Conservation (phyloP, 257 asterid genomes). For the Solanum clarkiae region DNA sequence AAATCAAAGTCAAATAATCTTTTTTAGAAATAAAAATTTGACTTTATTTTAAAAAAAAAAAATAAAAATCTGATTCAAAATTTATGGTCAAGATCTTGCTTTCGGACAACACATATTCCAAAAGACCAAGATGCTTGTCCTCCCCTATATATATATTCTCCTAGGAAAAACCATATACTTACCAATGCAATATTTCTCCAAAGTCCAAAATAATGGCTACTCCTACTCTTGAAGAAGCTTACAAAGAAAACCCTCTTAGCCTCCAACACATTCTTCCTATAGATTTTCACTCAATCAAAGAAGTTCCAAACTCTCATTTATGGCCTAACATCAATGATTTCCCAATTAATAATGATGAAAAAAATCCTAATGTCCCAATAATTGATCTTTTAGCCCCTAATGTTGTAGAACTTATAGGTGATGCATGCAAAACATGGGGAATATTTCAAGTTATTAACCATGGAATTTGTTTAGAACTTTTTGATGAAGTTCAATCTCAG, state of each 20-base stretch:
- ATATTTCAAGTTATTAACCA: slow-evolving; percentile 51
- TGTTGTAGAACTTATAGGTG: slow-evolving; percentile 29
- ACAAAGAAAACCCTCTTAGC: slow-evolving; percentile 24
- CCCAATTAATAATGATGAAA: neutral
- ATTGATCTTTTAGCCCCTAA: slow-evolving; percentile 39
- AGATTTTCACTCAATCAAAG: slow-evolving; percentile 33
- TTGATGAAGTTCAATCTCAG: slow-evolving; percentile 40
- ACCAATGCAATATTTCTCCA: neutral
- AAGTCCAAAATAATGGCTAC: neutral
- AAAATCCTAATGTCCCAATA: slow-evolving; percentile 11
- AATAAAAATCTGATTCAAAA: neutral
- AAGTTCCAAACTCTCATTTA: slow-evolving; percentile 51
- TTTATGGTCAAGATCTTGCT: neutral
- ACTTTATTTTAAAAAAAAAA: too few species aligned
- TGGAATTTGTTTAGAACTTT: slow-evolving; percentile 18
- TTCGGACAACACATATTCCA: neutral
- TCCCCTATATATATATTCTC: neutral
- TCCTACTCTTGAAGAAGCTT: slow-evolving; percentile 47
- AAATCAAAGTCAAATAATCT: too few species aligned
- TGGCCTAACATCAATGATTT: slow-evolving; percentile 25
- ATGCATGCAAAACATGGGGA: slow-evolving; percentile 58
- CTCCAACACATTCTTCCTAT: slow-evolving; percentile 45
- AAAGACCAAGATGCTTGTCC: neutral
- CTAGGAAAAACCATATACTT: neutral
- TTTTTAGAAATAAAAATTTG: too few species aligned